Conservation (phyloP, 2,329 filamentous ascomycete species). For the Lecanicillium sp. region DNA sequence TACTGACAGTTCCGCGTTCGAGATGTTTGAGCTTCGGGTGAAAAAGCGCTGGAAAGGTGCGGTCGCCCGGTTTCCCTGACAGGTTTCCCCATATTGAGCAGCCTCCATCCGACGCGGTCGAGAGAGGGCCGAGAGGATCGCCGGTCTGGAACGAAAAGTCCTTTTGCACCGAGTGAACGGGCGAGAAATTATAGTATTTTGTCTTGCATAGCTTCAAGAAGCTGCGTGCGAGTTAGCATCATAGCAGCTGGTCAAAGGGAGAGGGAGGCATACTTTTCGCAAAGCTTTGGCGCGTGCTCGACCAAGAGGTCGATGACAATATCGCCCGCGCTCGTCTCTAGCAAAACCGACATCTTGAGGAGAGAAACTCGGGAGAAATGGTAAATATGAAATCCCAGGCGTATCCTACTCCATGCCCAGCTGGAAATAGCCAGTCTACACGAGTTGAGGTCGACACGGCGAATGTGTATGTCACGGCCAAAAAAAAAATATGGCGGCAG, state of each 20-base stretch:
- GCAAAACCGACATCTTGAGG: constrained; percentile 71
- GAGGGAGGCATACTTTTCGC: constrained; percentile 78
- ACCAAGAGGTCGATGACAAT: constrained; percentile 90
- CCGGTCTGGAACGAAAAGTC: constrained; percentile 95
- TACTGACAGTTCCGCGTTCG: constrained; percentile 88
- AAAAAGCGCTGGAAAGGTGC: constrained; percentile 77
- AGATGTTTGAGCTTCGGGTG: constrained; percentile 81
- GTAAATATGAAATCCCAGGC: too few species aligned
- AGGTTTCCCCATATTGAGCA: constrained; percentile 86
- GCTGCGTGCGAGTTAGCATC: constrained; percentile 45
- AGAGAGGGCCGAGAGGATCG: constrained; percentile 82
- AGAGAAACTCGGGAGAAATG: not conserved
- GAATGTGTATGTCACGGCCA: too few species aligned
- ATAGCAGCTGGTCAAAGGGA: constrained; percentile 5
- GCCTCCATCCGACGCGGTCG: constrained; percentile 80
- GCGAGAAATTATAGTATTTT: constrained; percentile 98
- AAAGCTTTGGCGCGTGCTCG: constrained; percentile 81
- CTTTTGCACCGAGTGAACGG: constrained; percentile 85
- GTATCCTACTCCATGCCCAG: too few species aligned
- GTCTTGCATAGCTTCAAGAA: constrained; percentile 98
- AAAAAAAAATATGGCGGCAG: too few species aligned
- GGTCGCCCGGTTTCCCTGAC: constrained; percentile 56
- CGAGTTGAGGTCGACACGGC: too few species aligned
- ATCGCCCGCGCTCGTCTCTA: constrained; percentile 89
- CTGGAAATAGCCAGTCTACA: too few species aligned